These are phyloP conservation scores for Nakaseomyces glabratus DNA, from an alignment of 1,139 yeast species.

Conservation along the genomic window DNA sequence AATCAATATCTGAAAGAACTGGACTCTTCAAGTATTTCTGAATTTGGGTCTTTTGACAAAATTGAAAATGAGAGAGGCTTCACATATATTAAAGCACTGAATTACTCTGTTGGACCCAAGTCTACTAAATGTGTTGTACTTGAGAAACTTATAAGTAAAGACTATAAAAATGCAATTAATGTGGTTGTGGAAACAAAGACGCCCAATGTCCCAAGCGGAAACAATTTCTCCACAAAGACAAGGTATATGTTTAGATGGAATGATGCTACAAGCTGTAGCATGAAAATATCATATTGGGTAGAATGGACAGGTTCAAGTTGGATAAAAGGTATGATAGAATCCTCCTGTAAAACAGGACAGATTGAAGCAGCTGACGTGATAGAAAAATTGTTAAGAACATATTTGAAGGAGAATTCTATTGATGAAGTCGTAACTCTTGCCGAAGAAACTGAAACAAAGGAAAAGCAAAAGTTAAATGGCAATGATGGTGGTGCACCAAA, in stretches of 20 bases:
- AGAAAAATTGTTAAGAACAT: conserved; percentile 15
- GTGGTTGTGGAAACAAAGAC: conserved; percentile 66
- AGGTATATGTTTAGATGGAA: conserved; percentile 71
- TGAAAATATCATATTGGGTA: conserved; percentile 55
- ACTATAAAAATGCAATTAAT: conserved; percentile 43
- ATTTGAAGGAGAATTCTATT: conserved; percentile 12
- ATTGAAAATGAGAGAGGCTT: conserved; percentile 27
- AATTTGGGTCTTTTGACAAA: conserved; percentile 38
- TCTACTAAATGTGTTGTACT: conserved; percentile 73
- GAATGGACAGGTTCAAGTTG: conserved; percentile 93
- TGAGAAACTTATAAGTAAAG: conserved; percentile 59
- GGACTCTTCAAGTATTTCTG: conserved; percentile 59
- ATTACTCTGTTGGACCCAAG: conserved; percentile 83
- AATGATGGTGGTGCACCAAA: too few species aligned
- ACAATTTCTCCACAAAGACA: conserved; percentile 67
- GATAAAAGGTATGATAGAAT: conserved; percentile 88
- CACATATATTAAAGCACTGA: conserved; percentile 65
- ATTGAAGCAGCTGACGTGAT: conserved; percentile 42
- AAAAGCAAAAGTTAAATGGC: too few species aligned
- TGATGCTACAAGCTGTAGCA: conserved; percentile 49
- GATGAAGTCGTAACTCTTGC: background rate
- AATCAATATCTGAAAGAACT: conserved; percentile 49
- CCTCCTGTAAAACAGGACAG: conserved; percentile 85
- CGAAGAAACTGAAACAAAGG: conserved; percentile 1
- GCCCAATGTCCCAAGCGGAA: conserved; percentile 95